Percentiles rank a stretch among this genome's conserved stretches.
Evolutionary conservation across 257 asterid species (phyloP).

Genomic region (Plectranthus barbatus): DNA sequence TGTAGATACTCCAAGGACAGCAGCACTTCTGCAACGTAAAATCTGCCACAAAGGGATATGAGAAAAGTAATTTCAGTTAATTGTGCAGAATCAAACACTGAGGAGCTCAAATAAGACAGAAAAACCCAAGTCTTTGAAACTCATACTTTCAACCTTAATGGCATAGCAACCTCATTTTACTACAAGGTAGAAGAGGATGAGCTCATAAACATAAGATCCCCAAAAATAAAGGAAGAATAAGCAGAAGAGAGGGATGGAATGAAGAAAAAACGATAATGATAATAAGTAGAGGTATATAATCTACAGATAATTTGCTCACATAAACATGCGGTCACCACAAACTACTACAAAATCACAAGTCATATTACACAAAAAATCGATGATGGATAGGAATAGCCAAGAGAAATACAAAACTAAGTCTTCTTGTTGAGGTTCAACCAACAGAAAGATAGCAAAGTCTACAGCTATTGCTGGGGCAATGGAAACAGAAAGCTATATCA

Average conservation of each 20-base stretch:
- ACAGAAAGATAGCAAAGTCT: slow-evolving; percentile 1
- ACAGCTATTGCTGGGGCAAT: neutral
- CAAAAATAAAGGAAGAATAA: neutral
- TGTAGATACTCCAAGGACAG: slow-evolving; percentile 54
- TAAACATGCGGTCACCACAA: neutral
- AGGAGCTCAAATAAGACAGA: neutral
- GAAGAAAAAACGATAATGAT: neutral
- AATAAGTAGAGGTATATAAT: neutral
- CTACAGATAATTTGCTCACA: neutral
- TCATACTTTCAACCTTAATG: neutral
- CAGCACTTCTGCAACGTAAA: slow-evolving; percentile 56
- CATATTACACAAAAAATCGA: neutral
- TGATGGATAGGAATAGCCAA: neutral
- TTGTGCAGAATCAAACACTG: neutral
- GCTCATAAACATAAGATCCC: neutral
- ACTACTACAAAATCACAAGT: neutral
- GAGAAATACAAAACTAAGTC: neutral
- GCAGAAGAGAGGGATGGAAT: neutral
- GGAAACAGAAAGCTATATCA: neutral
- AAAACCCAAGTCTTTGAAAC: neutral
- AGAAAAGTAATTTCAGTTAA: neutral
- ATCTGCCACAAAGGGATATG: slow-evolving; percentile 26
- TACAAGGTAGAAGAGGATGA: neutral
- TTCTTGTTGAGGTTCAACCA: neutral
- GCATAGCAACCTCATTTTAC: neutral